Percentiles rank a stretch among this genome's conserved stretches.
These are phyloP conservation scores for Coemansia sp. DNA, from an alignment of 192 early-diverging fungal genomes.

Conservation along the genomic window DNA sequence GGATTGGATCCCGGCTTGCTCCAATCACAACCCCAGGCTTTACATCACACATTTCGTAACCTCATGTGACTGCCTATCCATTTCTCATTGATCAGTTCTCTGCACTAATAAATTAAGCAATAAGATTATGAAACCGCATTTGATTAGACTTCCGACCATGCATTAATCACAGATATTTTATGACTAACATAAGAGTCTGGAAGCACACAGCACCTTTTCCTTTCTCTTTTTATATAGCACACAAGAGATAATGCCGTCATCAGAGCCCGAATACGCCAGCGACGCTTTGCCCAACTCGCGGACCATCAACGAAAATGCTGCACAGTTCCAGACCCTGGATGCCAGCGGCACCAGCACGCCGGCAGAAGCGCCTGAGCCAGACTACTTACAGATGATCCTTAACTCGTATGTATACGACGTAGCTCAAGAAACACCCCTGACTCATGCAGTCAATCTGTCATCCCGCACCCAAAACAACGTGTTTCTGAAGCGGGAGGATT, in stretches of 20 bases:
- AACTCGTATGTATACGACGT: slow-evolving; percentile 95
- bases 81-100: no score
- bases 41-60: no score
- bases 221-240: neutral
- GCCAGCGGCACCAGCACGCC: neutral
- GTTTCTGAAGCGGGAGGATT: slow-evolving; percentile 92
- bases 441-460: slow-evolving; percentile 79
- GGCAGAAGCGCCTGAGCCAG: slow-evolving; percentile 52
- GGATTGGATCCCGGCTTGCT: no score
- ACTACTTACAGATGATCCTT: slow-evolving; percentile 92
- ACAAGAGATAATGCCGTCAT: neutral
- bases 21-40: no score
- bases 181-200: no score
- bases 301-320: slow-evolving; percentile 47
- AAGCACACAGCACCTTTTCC: no score
- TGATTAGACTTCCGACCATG: no score
- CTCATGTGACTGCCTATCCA: no score
- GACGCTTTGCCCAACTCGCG: slow-evolving; percentile 44
- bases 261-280: no score
- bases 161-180: no score
- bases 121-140: no score
- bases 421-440: slow-evolving; percentile 86
- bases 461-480: slow-evolving; percentile 66
- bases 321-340: slow-evolving; percentile 18
- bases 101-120: no score